A percentile compares a stretch with the other conserved stretches of the same genome.
phyloP scores from a whole-genome alignment of 1,284 basidiomycete genomes.

The Naganishia sp. region DNA sequence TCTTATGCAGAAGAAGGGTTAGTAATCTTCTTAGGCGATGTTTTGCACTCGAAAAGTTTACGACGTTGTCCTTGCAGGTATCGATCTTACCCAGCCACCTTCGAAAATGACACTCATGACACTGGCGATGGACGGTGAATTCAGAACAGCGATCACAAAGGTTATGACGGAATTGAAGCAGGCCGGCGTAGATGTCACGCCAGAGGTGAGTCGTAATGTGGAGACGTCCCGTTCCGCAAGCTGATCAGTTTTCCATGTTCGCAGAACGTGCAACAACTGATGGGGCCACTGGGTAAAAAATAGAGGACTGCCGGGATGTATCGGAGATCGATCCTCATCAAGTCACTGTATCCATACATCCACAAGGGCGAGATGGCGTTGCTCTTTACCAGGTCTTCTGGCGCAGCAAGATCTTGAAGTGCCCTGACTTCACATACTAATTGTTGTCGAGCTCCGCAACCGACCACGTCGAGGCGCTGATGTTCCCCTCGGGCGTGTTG shows the following conservation, averaged over 20 bases:
- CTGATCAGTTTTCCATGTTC: not conserved
- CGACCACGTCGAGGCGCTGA: too few species aligned
- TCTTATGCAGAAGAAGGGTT: conserved; percentile 28
- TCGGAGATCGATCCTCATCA: not conserved
- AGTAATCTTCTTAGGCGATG: not conserved
- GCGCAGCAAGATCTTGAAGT: too few species aligned
- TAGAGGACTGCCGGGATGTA: not conserved
- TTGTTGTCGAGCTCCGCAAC: too few species aligned
- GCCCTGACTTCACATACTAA: too few species aligned
- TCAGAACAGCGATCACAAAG: conserved; percentile 24
- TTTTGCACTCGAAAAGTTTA: not conserved
- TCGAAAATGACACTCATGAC: conserved; percentile 29
- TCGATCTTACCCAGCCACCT: conserved; percentile 25
- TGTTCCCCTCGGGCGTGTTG: too few species aligned
- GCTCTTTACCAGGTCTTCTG: too few species aligned
- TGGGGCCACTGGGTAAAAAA: conserved; percentile 21
- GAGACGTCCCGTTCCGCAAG: too few species aligned
- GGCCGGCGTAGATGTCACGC: conserved; percentile 30
- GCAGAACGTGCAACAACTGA: conserved; percentile 20
- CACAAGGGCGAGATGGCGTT: too few species aligned
- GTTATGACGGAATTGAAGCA: conserved; percentile 28
- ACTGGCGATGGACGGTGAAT: conserved; percentile 26
- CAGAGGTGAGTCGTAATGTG: conserved; percentile 7
- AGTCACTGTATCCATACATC: conserved; percentile 7
- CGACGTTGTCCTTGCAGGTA: not conserved